Percentiles rank a stretch among this genome's conserved stretches.
phyloP scores from a whole-genome alignment of 345 rosid species.

The Passiflora organensis region DNA sequence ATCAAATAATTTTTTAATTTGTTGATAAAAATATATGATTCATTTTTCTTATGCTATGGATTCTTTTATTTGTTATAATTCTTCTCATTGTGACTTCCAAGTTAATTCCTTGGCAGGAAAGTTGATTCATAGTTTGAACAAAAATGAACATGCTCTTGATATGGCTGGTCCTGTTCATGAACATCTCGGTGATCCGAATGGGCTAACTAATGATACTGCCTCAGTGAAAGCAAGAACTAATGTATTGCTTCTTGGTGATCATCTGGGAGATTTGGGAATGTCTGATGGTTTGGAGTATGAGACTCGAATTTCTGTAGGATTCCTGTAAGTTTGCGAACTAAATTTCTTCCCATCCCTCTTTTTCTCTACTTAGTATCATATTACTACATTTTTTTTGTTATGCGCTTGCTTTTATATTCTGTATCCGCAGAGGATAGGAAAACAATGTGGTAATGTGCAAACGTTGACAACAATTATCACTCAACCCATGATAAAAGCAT shows the following conservation, averaged over 20 bases:
- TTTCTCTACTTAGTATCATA: too few species aligned
- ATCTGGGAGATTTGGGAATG: constrained; percentile 78
- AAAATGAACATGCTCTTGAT: constrained; percentile 86
- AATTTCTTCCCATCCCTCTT: too few species aligned
- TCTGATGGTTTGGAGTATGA: constrained; percentile 80
- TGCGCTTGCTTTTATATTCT: too few species aligned
- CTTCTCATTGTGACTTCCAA: constrained; percentile 9
- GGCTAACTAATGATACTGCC: constrained; percentile 30
- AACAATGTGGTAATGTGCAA: too few species aligned
- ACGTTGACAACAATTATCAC: too few species aligned
- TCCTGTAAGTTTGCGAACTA: constrained; percentile 51
- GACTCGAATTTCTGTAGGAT: constrained; percentile 69
- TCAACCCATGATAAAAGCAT: too few species aligned
- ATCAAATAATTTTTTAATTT: not conserved
- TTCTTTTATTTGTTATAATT: not conserved
- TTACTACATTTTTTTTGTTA: too few species aligned
- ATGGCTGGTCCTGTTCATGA: constrained; percentile 82
- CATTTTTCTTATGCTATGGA: not conserved
- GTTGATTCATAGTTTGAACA: constrained; percentile 75
- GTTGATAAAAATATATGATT: not conserved
- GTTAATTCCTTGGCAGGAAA: constrained; percentile 41
- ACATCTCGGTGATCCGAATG: constrained; percentile 39
- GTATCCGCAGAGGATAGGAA: too few species aligned
- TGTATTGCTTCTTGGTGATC: constrained; percentile 87
- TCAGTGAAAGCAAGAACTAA: constrained; percentile 64